Percentiles rank a stretch among this genome's conserved stretches.
Conservation (phyloP, 768 basidiomycete genomes). For the Tephrocybe sp. region DNA sequence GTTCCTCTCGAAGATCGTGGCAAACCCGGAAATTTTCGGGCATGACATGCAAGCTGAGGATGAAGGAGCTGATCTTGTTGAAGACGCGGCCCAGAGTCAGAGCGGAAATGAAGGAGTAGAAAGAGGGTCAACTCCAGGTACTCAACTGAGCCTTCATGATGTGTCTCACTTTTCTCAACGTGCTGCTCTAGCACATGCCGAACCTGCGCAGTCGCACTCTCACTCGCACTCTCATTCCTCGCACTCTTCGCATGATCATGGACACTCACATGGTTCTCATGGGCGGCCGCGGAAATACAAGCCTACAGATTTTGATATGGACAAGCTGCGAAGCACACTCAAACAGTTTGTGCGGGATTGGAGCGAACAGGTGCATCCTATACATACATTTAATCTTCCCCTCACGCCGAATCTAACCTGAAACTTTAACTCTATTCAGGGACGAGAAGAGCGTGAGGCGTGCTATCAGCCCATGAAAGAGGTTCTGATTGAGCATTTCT, state of each 20-base stretch:
- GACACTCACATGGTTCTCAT: conserved; percentile 31
- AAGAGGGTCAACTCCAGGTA: conserved; percentile 6
- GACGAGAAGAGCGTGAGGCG: conserved; percentile 67
- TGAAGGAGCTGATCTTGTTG: conserved; percentile 15
- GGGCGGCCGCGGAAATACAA: conserved; percentile 32
- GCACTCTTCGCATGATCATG: conserved; percentile 25
- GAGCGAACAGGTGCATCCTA: conserved; percentile 67
- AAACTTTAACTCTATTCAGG: conserved; percentile 38
- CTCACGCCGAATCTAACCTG: neutral
- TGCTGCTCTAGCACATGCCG: neutral
- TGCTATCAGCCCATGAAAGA: conserved; percentile 83
- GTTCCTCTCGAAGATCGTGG: conserved; percentile 73
- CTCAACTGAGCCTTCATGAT: neutral
- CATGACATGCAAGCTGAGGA: conserved; percentile 38
- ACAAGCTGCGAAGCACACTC: conserved; percentile 87
- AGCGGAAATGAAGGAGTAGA: conserved; percentile 4
- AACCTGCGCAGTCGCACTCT: conserved; percentile 4
- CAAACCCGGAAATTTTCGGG: conserved; percentile 80
- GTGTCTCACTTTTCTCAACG: neutral
- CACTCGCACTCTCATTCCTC: conserved; percentile 19
- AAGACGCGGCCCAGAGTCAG: conserved; percentile 1
- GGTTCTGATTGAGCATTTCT: conserved; percentile 65
- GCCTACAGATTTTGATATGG: conserved; percentile 76
- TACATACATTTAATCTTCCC: neutral
- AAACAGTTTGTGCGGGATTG: conserved; percentile 95